These are phyloP conservation scores for Backusella westeae DNA, from an alignment of 192 early-diverging fungal species.

Conservation along the genomic window DNA sequence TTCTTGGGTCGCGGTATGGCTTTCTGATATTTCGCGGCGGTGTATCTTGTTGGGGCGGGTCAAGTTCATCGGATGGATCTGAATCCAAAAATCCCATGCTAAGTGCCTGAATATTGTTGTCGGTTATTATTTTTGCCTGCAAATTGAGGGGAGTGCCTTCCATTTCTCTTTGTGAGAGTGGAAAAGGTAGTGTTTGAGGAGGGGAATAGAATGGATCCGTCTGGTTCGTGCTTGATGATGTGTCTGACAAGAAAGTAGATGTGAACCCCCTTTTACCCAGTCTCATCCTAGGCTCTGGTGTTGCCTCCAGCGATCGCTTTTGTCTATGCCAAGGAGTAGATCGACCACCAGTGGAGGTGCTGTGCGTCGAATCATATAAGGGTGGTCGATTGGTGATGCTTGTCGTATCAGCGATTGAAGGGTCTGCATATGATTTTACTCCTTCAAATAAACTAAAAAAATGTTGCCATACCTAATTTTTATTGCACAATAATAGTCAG, in stretches of 20 bases:
- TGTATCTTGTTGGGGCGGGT: not conserved
- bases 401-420: not conserved
- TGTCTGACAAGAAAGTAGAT: not conserved
- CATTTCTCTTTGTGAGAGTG: not conserved
- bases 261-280: not conserved
- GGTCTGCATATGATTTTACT: not conserved
- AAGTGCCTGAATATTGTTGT: not conserved
- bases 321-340: not conserved
- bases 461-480: not conserved
- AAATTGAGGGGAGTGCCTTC: not conserved
- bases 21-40: not conserved
- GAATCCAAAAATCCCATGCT: not conserved
- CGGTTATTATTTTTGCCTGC: not conserved
- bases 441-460: not conserved
- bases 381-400: conserved; percentile 7
- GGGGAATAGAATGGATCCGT: not conserved
- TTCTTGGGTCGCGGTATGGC: not conserved
- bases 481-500: not conserved
- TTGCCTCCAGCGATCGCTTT: not conserved
- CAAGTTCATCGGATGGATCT: not conserved
- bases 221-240: not conserved
- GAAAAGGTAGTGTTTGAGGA: not conserved
- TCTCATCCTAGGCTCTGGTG: not conserved
- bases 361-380: not conserved
- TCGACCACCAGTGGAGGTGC: not conserved